phyloP scores from a whole-genome alignment of 495 filamentous ascomycete genomes.

The Aspergillus campestris region DNA sequence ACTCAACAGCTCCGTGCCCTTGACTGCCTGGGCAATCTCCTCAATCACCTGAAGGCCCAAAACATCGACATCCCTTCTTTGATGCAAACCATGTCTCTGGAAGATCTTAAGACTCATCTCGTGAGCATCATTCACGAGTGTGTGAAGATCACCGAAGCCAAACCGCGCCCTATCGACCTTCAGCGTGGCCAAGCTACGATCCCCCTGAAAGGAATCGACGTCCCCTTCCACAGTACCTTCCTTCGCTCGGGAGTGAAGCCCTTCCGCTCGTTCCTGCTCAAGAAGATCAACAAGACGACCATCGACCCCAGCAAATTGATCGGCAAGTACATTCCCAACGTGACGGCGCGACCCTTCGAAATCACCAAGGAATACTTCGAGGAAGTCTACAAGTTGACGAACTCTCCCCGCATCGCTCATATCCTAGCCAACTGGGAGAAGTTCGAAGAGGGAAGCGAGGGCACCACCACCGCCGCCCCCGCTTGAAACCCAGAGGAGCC shows the following conservation, averaged over 20 bases:
- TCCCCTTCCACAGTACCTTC: slow-evolving; percentile 98
- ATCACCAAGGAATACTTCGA: slow-evolving; percentile 98
- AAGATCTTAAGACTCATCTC: slow-evolving; percentile 73
- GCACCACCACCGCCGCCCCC: slow-evolving; percentile 8
- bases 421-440: slow-evolving; percentile 80
- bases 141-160: slow-evolving; percentile 74
- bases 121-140: slow-evolving; percentile 80
- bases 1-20: slow-evolving; percentile 64
- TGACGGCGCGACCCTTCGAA: slow-evolving; percentile 90
- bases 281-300: slow-evolving; percentile 98
- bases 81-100: slow-evolving; percentile 73
- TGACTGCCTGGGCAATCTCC: slow-evolving; percentile 83
- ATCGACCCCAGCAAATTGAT: slow-evolving; percentile 94
- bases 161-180: slow-evolving; percentile 78
- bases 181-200: slow-evolving; percentile 96
- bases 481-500: slow-evolving; percentile 4
- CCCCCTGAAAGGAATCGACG: slow-evolving; percentile 92
- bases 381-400: slow-evolving; percentile 91
- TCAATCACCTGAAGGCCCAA: slow-evolving; percentile 90
- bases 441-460: slow-evolving; percentile 46
- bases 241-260: slow-evolving; percentile 95
- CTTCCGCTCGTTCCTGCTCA: slow-evolving; percentile 91
- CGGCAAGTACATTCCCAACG: slow-evolving; percentile 98
- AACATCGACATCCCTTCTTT: slow-evolving; percentile 93
- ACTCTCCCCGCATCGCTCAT: slow-evolving; percentile 81